Percentiles rank a stretch among this genome's conserved stretches.
Conservation (phyloP, 2,329 filamentous ascomycete species). For the Phoma sp. region DNA sequence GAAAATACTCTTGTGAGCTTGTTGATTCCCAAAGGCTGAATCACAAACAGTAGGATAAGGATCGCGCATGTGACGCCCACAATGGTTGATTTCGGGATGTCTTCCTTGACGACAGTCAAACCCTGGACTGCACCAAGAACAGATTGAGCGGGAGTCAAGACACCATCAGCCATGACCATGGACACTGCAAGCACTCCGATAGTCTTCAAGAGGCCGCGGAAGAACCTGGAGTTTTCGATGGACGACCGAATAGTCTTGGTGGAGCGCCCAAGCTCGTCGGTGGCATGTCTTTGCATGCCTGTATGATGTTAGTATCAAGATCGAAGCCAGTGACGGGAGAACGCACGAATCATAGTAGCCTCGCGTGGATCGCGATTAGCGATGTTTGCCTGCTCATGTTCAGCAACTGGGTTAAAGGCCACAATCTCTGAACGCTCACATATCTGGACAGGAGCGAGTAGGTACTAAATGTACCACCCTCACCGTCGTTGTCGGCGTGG, state of each 20-base stretch:
- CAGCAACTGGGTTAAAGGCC: not conserved
- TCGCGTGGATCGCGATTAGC: constrained; percentile 65
- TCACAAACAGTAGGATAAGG: constrained; percentile 65
- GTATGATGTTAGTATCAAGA: not conserved
- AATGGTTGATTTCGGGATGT: constrained; percentile 63
- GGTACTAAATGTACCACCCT: constrained; percentile 72
- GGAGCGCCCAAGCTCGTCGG: constrained; percentile 61
- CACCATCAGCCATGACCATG: constrained; percentile 71
- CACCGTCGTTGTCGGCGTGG: constrained; percentile 71
- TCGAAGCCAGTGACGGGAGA: not conserved
- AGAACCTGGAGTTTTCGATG: constrained; percentile 63
- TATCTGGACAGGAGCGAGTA: constrained; percentile 68
- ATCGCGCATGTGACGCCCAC: constrained; percentile 70
- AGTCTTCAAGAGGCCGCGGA: constrained; percentile 63
- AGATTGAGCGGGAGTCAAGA: constrained; percentile 73
- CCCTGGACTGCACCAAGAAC: constrained; percentile 73
- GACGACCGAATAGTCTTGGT: constrained; percentile 61
- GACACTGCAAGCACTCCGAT: constrained; percentile 71
- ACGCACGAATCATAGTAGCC: constrained; percentile 57
- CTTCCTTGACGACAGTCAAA: constrained; percentile 62
- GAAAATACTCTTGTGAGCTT: constrained; percentile 68
- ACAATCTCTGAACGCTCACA: constrained; percentile 37
- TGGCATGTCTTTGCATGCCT: constrained; percentile 63
- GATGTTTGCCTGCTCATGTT: constrained; percentile 62
- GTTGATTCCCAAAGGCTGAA: constrained; percentile 70